Evolutionary conservation across 176 grass and related monocot genomes (phyloP).

Genomic region (Oropetium thomaeum): DNA sequence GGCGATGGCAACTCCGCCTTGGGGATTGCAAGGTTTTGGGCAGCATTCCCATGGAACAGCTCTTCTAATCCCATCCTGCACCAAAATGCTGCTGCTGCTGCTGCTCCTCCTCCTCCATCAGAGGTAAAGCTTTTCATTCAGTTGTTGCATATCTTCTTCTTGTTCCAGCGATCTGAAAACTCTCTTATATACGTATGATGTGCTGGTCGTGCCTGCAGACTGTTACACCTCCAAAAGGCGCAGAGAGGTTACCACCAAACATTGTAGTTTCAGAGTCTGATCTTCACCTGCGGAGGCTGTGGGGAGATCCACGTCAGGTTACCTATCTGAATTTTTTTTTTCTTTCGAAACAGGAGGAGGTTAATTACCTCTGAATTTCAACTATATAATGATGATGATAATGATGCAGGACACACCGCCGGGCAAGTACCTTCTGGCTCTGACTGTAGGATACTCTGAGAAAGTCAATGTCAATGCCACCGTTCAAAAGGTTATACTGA

Average conservation of each 20-base stretch:
- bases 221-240: slow-evolving; percentile 1
- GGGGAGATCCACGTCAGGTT: slow-evolving; percentile 48
- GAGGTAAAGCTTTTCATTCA: no score
- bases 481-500: slow-evolving; percentile 32
- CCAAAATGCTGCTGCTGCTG: slow-evolving; percentile 21
- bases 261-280: slow-evolving; percentile 45
- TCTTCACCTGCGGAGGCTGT: slow-evolving; percentile 44
- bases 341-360: no score
- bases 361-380: no score
- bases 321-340: no score
- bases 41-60: not conserved
- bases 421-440: slow-evolving; percentile 20
- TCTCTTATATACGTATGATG: no score
- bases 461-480: slow-evolving; percentile 27
- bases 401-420: slow-evolving; percentile 3
- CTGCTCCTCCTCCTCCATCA: not conserved
- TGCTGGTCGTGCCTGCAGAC: not conserved
- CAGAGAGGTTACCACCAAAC: slow-evolving; percentile 42
- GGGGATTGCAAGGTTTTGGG: not conserved
- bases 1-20: not conserved
- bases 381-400: no score
- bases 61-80: not conserved
- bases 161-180: no score
- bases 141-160: no score
- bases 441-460: slow-evolving; percentile 21